Evolutionary conservation across 768 basidiomycete species (phyloP).

Genomic region (Ephemerocybe angulata): DNA sequence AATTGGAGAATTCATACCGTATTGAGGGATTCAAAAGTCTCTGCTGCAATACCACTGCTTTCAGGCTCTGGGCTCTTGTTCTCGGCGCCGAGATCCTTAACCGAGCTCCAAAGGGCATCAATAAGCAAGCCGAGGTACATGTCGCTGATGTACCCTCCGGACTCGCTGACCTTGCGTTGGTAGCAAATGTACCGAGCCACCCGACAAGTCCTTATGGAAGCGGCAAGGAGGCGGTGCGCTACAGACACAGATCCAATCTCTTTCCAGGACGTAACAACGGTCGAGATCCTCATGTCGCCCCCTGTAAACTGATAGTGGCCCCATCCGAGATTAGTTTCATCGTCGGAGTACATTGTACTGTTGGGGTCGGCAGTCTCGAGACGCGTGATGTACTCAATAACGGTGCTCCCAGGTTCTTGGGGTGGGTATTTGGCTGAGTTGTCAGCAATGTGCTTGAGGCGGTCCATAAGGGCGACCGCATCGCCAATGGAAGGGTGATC

Average conservation of each 20-base stretch:
- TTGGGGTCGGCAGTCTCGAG: conserved; percentile 17
- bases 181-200: neutral
- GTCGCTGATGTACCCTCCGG: neutral
- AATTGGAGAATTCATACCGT: too few relatives aligned
- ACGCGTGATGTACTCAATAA: neutral
- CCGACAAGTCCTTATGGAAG: neutral
- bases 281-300: neutral
- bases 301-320: conserved; percentile 17
- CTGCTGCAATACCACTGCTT: neutral
- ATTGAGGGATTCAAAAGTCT: too few relatives aligned
- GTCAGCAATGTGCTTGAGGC: neutral
- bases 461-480: neutral
- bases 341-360: conserved; percentile 4
- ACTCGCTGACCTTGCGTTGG: neutral
- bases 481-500: neutral
- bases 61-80: neutral
- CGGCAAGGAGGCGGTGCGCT: neutral
- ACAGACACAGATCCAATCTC: neutral
- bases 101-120: neutral
- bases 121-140: neutral
- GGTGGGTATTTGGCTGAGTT: neutral
- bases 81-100: neutral
- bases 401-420: neutral
- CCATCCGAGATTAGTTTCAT: conserved; percentile 14
- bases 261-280: neutral